phyloP scores from a whole-genome alignment of 2,329 filamentous ascomycete species.

The Leptoxyphium fumago region DNA sequence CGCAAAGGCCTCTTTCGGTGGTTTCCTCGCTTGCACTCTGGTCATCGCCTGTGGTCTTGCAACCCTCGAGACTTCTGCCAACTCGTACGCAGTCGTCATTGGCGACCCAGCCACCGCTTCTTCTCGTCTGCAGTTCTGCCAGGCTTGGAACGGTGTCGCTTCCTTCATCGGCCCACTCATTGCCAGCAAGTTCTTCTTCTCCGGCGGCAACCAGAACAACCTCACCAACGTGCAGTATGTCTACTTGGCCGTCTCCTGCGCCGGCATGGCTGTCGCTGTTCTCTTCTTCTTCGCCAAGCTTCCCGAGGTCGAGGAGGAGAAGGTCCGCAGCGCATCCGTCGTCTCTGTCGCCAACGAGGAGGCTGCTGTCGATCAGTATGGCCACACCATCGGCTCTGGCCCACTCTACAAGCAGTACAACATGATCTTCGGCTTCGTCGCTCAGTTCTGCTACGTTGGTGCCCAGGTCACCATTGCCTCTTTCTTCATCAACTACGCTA shows the following conservation, averaged over 20 bases:
- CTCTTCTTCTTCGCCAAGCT: conserved; percentile 25
- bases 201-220: conserved; percentile 17
- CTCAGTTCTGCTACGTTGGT: conserved; percentile 25
- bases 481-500: conserved; percentile 28
- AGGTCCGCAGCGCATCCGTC: conserved; percentile 14
- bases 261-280: conserved; percentile 20
- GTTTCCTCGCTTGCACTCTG: conserved; percentile 24
- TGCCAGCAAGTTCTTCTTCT: conserved; percentile 25
- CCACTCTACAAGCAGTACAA: conserved; percentile 26
- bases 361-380: conserved; percentile 16
- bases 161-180: conserved; percentile 27
- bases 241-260: conserved; percentile 25
- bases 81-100: conserved; percentile 26
- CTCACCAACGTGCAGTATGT: conserved; percentile 25
- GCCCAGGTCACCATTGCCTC: conserved; percentile 23
- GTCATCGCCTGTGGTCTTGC: conserved; percentile 26
- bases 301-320: conserved; percentile 19
- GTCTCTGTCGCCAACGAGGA: conserved; percentile 15
- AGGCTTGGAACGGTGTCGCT: conserved; percentile 18
- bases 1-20: conserved; percentile 20
- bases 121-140: conserved; percentile 25
- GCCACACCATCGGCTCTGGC: conserved; percentile 17
- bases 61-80: conserved; percentile 24
- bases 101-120: conserved; percentile 22
- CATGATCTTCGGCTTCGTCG: conserved; percentile 24